A percentile compares a stretch with the other conserved stretches of the same genome.
These are phyloP conservation scores for Moniliella sp. DNA, from an alignment of 1,284 basidiomycete genomes.

Conservation along the genomic window DNA sequence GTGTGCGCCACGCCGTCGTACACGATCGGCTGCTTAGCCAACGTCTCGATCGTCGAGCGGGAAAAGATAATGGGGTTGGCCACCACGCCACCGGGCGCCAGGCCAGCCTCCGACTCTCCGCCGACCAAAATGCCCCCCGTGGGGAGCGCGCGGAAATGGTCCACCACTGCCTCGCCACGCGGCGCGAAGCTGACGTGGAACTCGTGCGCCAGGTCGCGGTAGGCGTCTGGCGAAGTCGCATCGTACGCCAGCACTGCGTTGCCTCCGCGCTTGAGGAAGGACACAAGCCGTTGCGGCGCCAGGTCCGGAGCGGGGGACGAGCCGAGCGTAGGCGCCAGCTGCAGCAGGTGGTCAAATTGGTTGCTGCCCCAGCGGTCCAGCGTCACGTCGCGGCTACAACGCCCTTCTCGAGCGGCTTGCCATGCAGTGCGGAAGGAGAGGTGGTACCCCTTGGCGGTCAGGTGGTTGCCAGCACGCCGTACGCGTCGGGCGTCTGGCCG, in stretches of 20 bases:
- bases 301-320: constrained; percentile 44
- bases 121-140: constrained; percentile 14
- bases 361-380: not conserved
- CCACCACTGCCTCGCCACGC: constrained; percentile 35
- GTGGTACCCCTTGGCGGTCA: not conserved
- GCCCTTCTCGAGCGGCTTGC: no score
- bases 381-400: no score
- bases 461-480: not conserved
- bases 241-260: constrained; percentile 69
- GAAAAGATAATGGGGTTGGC: constrained; percentile 25
- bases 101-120: constrained; percentile 3
- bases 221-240: constrained; percentile 38
- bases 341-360: not conserved
- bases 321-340: not conserved
- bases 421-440: not conserved
- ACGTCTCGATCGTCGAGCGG: constrained; percentile 36
- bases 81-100: no score
- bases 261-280: constrained; percentile 47
- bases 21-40: constrained; percentile 41
- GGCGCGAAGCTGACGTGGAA: constrained; percentile 41
- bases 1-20: constrained; percentile 53
- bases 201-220: constrained; percentile 40
- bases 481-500: not conserved
- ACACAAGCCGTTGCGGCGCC: constrained; percentile 58
- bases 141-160: constrained; percentile 35